These are phyloP conservation scores for Mycena floridula DNA, from an alignment of 768 basidiomycete species.

Conservation along the genomic window DNA sequence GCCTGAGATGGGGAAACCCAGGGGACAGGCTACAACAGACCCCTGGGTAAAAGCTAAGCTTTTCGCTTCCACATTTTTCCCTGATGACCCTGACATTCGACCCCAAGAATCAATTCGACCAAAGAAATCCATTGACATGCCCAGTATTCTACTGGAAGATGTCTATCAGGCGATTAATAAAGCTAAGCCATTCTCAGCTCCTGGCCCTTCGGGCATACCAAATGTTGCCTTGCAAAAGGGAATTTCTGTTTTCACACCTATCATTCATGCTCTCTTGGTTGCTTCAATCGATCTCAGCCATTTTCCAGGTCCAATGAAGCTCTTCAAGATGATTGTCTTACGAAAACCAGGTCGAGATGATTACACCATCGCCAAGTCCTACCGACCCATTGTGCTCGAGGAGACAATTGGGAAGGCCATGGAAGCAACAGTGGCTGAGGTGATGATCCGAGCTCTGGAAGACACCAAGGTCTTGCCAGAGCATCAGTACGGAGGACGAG, in stretches of 20 bases:
- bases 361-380: slow-evolving; percentile 27
- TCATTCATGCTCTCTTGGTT: slow-evolving; percentile 10
- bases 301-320: slow-evolving; percentile 13
- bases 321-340: slow-evolving; percentile 22
- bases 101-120: background rate
- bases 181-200: slow-evolving; percentile 11
- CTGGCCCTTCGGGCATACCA: slow-evolving; percentile 7
- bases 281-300: background rate
- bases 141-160: too few relatives aligned
- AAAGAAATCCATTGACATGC: too few relatives aligned
- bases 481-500: slow-evolving; percentile 31
- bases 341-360: slow-evolving; percentile 27
- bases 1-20: background rate
- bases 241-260: slow-evolving; percentile 3
- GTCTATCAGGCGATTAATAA: background rate
- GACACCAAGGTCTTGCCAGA: slow-evolving; percentile 24
- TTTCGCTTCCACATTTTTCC: background rate
- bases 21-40: background rate
- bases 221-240: slow-evolving; percentile 15
- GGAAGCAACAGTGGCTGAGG: slow-evolving; percentile 13
- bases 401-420: slow-evolving; percentile 24
- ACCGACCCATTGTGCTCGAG: slow-evolving; percentile 31
- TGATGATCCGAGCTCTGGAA: slow-evolving; percentile 21
- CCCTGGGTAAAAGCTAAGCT: background rate
- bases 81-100: background rate